These are phyloP conservation scores for Sporisorium graminicola DNA, from an alignment of 1,284 basidiomycete species.

Conservation along the genomic window DNA sequence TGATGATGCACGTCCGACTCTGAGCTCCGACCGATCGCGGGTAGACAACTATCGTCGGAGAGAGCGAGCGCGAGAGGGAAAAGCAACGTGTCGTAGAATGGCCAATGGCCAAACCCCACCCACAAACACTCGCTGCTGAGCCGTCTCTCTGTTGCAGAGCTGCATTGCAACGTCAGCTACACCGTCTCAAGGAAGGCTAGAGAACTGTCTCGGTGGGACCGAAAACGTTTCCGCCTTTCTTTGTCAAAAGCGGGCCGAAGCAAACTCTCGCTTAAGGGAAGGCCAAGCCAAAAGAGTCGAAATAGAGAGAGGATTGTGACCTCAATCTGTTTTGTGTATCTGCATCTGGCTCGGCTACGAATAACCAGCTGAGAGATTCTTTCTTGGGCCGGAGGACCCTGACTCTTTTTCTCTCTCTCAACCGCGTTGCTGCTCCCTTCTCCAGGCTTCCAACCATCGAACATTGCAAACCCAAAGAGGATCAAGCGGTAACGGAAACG, in stretches of 20 bases:
- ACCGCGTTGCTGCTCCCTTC: too few species aligned
- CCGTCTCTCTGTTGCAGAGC: too few species aligned
- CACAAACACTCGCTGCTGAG: too few species aligned
- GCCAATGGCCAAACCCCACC: too few species aligned
- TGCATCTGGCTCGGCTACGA: neutral
- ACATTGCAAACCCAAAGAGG: neutral
- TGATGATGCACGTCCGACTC: conserved; percentile 4
- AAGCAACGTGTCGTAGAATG: neutral
- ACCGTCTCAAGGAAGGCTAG: neutral
- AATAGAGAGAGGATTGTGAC: neutral
- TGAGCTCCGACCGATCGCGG: conserved; percentile 12
- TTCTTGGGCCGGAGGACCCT: too few species aligned
- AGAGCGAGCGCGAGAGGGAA: neutral
- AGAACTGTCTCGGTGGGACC: neutral
- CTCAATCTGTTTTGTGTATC: too few species aligned
- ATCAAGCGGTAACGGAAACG: neutral
- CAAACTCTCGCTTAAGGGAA: neutral
- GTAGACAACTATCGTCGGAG: neutral
- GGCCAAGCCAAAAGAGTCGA: neutral
- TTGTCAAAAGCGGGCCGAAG: neutral
- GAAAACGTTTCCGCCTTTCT: neutral
- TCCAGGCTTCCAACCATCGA: neutral
- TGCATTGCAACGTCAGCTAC: too few species aligned
- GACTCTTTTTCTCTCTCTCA: neutral
- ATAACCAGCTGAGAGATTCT: neutral